Evolutionary conservation across 1,284 basidiomycete species (phyloP), one percentile per base, ranked within the genome.

Genomic region (Omphalotus olearius): DNA sequence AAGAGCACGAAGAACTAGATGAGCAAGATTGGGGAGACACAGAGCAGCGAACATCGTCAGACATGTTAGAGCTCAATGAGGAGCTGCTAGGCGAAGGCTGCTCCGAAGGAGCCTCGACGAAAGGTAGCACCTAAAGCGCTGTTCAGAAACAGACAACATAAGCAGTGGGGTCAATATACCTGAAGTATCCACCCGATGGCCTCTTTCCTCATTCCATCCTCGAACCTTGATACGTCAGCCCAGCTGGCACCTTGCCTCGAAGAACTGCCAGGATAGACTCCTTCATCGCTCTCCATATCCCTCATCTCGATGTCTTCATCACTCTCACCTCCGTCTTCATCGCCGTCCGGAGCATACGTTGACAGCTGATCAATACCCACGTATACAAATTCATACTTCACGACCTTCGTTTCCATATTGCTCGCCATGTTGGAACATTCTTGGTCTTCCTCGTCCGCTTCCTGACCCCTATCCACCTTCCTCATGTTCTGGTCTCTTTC

Each of bases 171-270:
- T 23, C 23, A 41, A 49, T 61, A 47, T 23, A 74, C 77, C 59
- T 71, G 61, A 13, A 77, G 60, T 16, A 78, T 68, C 77, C 76
- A 79, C 23, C 60, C 48, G 1, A 72, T 60, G 11, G 71, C 60
- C 39, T 67, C 60, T 25, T 57, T 57, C 1, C 73, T 64, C 45
- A 74, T 55, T 2, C 57, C 47, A 17, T 66, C 56, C 1, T 64
- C 55, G 33, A 75, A 62, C 4, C 18, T 18, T 23, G 30, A 16
- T 18, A 30, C 9, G 1, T 20, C 33, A n/a, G 35, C 17, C 14
- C 11, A 38, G 33, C 40, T 25, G 13, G 6, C 25, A 10, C 20
- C 10, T 39, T 5, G 9, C 3, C 30, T 13, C 7, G 30, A 33
- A 33, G 9, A n/a, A 37, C 9, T 7, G 20, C 20, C 16, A 18